Percentiles rank a stretch among this genome's conserved stretches.
Conservation (phyloP, 305 asterid species). For the Coffea humblotiana region DNA sequence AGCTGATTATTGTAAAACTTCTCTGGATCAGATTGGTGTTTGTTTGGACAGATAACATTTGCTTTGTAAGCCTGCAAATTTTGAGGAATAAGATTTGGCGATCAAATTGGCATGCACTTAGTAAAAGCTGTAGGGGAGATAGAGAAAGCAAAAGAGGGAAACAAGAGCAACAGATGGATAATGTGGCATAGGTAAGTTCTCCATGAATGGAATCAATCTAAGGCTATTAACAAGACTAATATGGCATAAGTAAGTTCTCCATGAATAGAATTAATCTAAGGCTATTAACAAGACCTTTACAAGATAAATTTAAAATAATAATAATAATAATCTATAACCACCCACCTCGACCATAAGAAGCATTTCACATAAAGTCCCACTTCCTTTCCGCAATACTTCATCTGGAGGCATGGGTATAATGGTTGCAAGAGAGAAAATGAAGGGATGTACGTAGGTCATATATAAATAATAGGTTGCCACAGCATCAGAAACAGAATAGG, state of each 20-base stretch:
- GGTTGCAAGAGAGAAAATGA: slow-evolving; percentile 97
- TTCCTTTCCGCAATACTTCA: slow-evolving; percentile 97
- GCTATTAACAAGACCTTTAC: slow-evolving; percentile 5
- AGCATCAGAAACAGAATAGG: slow-evolving; percentile 99
- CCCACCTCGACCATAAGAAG: slow-evolving; percentile 98
- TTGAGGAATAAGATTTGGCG: slow-evolving; percentile 7
- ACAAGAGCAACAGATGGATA: neutral
- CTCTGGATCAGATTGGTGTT: slow-evolving; percentile 98
- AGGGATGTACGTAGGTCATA: slow-evolving; percentile 98
- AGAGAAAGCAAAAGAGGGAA: neutral
- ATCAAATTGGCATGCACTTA: slow-evolving; percentile 13
- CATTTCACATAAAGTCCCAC: slow-evolving; percentile 99
- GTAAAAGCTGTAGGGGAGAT: neutral
- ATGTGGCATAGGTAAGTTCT: neutral
- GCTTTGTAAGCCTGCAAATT: slow-evolving; percentile 85
- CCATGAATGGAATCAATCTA: neutral
- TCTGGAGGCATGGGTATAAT: slow-evolving; percentile 99
- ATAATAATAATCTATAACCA: slow-evolving; percentile 13
- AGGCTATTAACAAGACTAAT: neutral
- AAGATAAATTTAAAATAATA: neutral
- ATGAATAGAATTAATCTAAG: neutral
- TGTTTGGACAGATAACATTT: slow-evolving; percentile 95
- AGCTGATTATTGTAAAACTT: slow-evolving; percentile 77
- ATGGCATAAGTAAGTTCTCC: neutral
- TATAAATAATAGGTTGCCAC: slow-evolving; percentile 96